Conservation (phyloP, 257 asterid genomes). For the Eustoma russellianum region DNA sequence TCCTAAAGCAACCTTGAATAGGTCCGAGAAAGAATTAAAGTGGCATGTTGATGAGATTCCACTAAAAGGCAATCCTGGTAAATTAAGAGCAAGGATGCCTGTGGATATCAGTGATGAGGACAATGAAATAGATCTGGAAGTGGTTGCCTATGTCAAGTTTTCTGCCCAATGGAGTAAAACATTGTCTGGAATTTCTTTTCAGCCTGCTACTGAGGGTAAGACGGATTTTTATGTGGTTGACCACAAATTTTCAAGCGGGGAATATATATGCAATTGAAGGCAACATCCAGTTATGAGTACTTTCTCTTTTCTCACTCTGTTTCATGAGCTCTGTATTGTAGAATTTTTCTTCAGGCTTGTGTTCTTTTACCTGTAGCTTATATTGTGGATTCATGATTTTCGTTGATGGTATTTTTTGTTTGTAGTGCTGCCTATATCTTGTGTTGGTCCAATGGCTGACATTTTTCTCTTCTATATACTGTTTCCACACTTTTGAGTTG, state of each 20-base stretch:
- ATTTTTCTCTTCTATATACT: too few species aligned
- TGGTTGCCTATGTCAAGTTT: slow-evolving; percentile 60
- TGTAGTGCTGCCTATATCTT: slow-evolving; percentile 1
- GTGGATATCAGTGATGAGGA: slow-evolving; percentile 71
- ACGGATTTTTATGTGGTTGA: slow-evolving; percentile 73
- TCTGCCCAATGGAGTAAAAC: slow-evolving; percentile 55
- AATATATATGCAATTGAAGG: slow-evolving; percentile 58
- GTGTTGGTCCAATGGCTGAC: too few species aligned
- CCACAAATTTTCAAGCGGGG: slow-evolving; percentile 78
- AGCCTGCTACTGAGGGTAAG: slow-evolving; percentile 81
- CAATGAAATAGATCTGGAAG: slow-evolving; percentile 68
- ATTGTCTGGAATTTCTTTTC: slow-evolving; percentile 76
- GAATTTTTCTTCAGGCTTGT: slow-evolving; percentile 7
- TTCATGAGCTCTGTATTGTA: slow-evolving; percentile 9
- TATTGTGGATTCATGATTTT: neutral
- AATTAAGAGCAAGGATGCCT: slow-evolving; percentile 83
- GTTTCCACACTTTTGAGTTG: too few species aligned
- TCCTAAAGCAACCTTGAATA: slow-evolving; percentile 85
- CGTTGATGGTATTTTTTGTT: slow-evolving; percentile 6
- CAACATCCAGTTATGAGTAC: neutral
- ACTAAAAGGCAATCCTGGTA: slow-evolving; percentile 65
- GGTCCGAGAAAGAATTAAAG: slow-evolving; percentile 78
- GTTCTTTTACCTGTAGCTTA: slow-evolving; percentile 3
- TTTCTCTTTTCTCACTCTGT: slow-evolving; percentile 1
- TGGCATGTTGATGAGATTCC: slow-evolving; percentile 93